Evolutionary conservation across 805 yeast species (phyloP).

Genomic region (Saccharomyces mikatae): DNA sequence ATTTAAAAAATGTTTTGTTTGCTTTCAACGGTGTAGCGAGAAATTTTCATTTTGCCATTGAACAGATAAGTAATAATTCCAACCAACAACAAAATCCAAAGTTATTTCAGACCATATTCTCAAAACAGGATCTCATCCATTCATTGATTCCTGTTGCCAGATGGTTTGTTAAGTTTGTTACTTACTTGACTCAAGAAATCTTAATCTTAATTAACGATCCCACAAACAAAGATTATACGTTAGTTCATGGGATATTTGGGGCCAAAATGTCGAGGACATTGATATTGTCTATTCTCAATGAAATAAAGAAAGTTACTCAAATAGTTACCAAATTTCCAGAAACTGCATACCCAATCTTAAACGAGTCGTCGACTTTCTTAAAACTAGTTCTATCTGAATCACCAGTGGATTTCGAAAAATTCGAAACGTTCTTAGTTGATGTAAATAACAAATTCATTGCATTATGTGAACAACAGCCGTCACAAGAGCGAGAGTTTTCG

Average conservation of each 20-base stretch:
- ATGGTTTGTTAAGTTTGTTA: constrained; percentile 78
- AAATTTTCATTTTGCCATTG: constrained; percentile 32
- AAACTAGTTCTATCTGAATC: constrained; percentile 32
- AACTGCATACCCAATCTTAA: constrained; percentile 35
- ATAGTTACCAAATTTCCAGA: constrained; percentile 49
- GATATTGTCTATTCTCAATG: constrained; percentile 56
- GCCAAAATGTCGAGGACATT: constrained; percentile 66
- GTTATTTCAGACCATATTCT: constrained; percentile 41
- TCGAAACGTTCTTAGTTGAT: constrained; percentile 56
- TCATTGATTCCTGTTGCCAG: constrained; percentile 68
- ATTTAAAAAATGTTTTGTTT: constrained; percentile 27
- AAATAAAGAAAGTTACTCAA: constrained; percentile 52
- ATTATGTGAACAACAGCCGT: constrained; percentile 25
- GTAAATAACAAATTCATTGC: constrained; percentile 35
- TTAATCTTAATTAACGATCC: constrained; percentile 35
- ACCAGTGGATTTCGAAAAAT: constrained; percentile 47
- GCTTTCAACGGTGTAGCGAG: constrained; percentile 32
- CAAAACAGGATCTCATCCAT: constrained; percentile 56
- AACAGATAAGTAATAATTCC: constrained; percentile 20
- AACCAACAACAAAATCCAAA: constrained; percentile 41
- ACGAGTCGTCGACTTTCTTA: constrained; percentile 28
- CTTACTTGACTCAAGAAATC: constrained; percentile 66
- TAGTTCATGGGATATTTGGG: constrained; percentile 51
- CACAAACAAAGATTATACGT: constrained; percentile 26
- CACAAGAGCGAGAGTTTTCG: constrained; percentile 27